These are phyloP conservation scores for Tilletia walkeri DNA, from an alignment of 1,284 basidiomycete genomes.

Conservation along the genomic window DNA sequence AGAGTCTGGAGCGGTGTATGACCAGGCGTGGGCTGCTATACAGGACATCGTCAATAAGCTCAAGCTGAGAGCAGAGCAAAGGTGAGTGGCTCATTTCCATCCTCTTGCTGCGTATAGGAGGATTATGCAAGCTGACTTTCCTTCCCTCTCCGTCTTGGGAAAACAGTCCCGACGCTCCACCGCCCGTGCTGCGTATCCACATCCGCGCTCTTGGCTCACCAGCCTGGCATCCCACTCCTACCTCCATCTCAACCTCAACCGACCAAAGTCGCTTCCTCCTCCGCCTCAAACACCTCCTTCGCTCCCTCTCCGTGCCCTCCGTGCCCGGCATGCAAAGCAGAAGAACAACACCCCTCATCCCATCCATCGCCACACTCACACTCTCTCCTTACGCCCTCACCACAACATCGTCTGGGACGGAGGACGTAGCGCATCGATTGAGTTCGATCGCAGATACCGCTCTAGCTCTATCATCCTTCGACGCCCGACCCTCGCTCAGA, in stretches of 20 bases:
- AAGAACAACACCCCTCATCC: slow-evolving; percentile 26
- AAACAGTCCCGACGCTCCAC: slow-evolving; percentile 9
- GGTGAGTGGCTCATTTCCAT: background rate
- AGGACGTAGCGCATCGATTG: slow-evolving; percentile 34
- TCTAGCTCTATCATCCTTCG: slow-evolving; percentile 40
- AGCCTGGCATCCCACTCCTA: slow-evolving; percentile 27
- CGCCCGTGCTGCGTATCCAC: slow-evolving; percentile 39
- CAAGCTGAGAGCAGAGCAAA: background rate
- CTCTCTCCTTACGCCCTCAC: slow-evolving; percentile 32
- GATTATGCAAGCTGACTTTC: background rate
- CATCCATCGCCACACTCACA: slow-evolving; percentile 31
- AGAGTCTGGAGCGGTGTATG: slow-evolving; percentile 20
- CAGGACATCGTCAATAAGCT: slow-evolving; percentile 24
- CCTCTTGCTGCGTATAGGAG: background rate
- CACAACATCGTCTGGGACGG: background rate
- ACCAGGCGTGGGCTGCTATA: slow-evolving; percentile 29
- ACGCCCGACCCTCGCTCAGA: slow-evolving; percentile 31
- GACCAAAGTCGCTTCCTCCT: slow-evolving; percentile 32
- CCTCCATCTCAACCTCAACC: slow-evolving; percentile 13
- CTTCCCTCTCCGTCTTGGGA: background rate
- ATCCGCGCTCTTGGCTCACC: slow-evolving; percentile 44
- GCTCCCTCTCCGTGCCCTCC: slow-evolving; percentile 32
- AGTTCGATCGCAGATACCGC: slow-evolving; percentile 36
- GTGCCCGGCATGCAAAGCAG: slow-evolving; percentile 1
- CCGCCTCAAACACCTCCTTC: slow-evolving; percentile 35